Evolutionary conservation across 305 asterid genomes (phyloP), one percentile per base, ranked within the genome.

Genomic region (Fraxinus platypoda): DNA sequence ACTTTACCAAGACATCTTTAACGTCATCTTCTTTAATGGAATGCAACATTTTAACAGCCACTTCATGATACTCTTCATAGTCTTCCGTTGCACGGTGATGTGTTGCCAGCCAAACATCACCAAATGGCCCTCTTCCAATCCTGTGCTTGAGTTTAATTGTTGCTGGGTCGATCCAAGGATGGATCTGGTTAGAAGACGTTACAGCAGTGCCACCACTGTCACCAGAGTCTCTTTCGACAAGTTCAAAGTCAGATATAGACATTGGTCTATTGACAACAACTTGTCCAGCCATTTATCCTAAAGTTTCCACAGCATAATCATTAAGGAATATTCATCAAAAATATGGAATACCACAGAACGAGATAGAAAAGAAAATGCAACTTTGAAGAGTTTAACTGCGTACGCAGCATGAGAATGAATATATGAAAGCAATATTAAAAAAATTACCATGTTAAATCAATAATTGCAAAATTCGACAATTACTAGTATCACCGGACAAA

Each of bases 41-140:
- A 84, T 91, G 94, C 86, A 94, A 85, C 89, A 93, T 86, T 80
- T 95, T 95, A 52, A 95, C 88, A 84, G 98, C 97, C 81, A 95
- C 97, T 88, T 95, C 98, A 83, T 90, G 95, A 83, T 87, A 90
- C 90, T 90, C 91, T 4, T 91, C 93, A 52, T 89, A 90, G 78
- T 93, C 97, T 26, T 88, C 89, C 3, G 95, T 88, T 17, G 86
- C 64, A 54, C 86, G 90, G 78, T 93, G 93, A 83, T 84, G 94
- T 79, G 97, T 95, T 25, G 97, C 98, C 26, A 95, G 85, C 99
- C 99, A 95, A 83, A 92, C 90, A 75, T 94, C 99, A 41, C 99
- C 99, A 82, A 95, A 91, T 6, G 90, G 87, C 71, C 99, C 99
- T 89, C 94, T 89, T 66, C 98, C 97, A 12, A 95, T 92, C 76